Percentiles rank a stretch among this genome's conserved stretches.
Conservation (phyloP, 257 asterid genomes). For the Solanum peruvianum region DNA sequence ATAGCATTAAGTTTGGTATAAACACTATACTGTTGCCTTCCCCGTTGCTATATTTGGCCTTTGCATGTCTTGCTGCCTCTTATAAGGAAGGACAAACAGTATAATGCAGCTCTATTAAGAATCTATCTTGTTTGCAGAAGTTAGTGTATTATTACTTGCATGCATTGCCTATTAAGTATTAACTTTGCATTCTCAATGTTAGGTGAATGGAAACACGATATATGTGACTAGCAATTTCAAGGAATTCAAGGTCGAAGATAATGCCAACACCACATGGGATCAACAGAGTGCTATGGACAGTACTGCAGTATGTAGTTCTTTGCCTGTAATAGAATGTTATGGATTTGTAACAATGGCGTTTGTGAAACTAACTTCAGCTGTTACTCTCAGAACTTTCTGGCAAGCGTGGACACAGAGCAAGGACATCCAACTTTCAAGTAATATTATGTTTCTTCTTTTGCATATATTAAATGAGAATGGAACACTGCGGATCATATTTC, state of each 20-base stretch:
- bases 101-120: not conserved
- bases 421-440: slow-evolving; percentile 61
- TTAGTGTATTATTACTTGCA: not conserved
- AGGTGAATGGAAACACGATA: slow-evolving; percentile 91
- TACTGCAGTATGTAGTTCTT: slow-evolving; percentile 66
- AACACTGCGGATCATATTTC: not conserved
- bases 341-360: not conserved
- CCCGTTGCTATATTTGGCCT: not conserved
- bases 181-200: not conserved
- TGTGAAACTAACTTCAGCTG: not conserved
- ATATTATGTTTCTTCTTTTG: not conserved
- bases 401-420: slow-evolving; percentile 45
- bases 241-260: slow-evolving; percentile 73
- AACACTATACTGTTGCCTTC: not conserved
- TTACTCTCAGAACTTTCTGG: slow-evolving; percentile 61
- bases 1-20: not conserved
- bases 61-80: not conserved
- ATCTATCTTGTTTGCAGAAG: not conserved
- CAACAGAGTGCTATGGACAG: slow-evolving; percentile 57
- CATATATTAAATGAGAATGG: not conserved
- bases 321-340: not conserved
- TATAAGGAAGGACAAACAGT: not conserved
- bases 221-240: slow-evolving; percentile 78
- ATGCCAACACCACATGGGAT: slow-evolving; percentile 60
- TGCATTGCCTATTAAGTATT: not conserved